Base-by-base conservation (phyloP, 768 basidiomycete species). In the Tricholoma matsutake region DNA sequence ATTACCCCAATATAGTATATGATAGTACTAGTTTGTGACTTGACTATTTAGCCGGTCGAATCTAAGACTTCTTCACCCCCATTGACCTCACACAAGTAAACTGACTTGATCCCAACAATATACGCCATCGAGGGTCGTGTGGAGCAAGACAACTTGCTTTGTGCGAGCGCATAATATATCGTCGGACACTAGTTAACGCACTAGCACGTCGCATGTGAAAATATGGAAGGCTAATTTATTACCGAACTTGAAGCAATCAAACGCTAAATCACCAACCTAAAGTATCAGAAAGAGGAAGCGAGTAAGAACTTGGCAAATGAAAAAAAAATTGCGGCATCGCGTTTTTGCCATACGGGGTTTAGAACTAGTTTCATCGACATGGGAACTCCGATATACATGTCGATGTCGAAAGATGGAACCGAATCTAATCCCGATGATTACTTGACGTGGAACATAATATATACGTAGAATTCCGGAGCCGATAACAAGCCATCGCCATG, bases 321-420 rank as follows among this genome's bases (percentile, higher is more conserved):
- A 58, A 57, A 39, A n/a, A 57, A 57, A 64, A 61, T 58, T 56
- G 54, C 67, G 54, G 65, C 54, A 59, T 64, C 65, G 68, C 58
- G 68, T 65, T 63, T 58, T 67, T 67, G 67, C 64, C 64, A 45
- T 55, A 60, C 63, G 53, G 67, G 62, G 63, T 67, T 61, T 51
- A 51, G 49, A 51, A 25, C 22, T 25, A 25, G 22, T 25, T n/a
- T 25, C 22, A 25, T 25, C 22, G 54, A 61, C 62, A 52, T 37
- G 18, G 37, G 47, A 52, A 59, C 49, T 59, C 58, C 34, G 58
- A 59, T 59, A 59, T 41, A 52, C 52, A 37, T 35, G 57, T 51
- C 47, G 39, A 37, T 35, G 57, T 51, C 47, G 39, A 54, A 37
- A 59, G 29, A 39, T 43, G 54, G 54, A 59, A 41, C 43, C 49